Percentiles rank a stretch among this genome's conserved stretches.
Conservation (phyloP, 2,329 filamentous ascomycete genomes). For the Didymella arachidicola region DNA sequence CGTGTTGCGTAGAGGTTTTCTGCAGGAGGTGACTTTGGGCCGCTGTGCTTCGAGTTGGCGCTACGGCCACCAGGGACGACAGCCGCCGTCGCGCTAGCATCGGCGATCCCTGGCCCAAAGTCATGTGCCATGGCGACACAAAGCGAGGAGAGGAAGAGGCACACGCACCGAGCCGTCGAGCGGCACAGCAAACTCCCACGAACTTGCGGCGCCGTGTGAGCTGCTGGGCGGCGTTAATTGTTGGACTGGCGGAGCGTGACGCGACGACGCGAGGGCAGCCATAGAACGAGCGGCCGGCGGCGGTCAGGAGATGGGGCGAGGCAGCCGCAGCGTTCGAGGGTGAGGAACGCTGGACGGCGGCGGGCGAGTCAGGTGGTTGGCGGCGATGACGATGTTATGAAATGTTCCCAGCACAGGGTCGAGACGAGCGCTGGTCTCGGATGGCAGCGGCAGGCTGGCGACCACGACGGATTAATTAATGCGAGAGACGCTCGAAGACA, state of each 20-base stretch:
- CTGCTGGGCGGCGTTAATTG: slow-evolving; percentile 52
- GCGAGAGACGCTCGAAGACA: slow-evolving; percentile 8
- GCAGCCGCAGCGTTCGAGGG: slow-evolving; percentile 17
- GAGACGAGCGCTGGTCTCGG: slow-evolving; percentile 19
- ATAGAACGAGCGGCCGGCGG: slow-evolving; percentile 31
- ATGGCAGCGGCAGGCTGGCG: slow-evolving; percentile 21
- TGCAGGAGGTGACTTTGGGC: slow-evolving; percentile 9
- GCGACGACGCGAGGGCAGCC: slow-evolving; percentile 45
- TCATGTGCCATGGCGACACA: slow-evolving; percentile 9
- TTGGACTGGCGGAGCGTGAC: slow-evolving; percentile 39
- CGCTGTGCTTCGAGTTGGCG: slow-evolving; percentile 24
- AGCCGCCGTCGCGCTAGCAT: slow-evolving; percentile 34
- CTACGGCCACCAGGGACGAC: slow-evolving; percentile 31
- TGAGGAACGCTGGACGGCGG: background rate
- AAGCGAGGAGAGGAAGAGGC: slow-evolving; percentile 6
- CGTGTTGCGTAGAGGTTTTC: slow-evolving; percentile 3
- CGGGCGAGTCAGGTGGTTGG: slow-evolving; percentile 12
- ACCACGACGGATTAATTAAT: slow-evolving; percentile 19
- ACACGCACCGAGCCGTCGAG: slow-evolving; percentile 48
- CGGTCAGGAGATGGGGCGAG: slow-evolving; percentile 17
- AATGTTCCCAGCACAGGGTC: slow-evolving; percentile 18
- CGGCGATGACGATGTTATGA: slow-evolving; percentile 16
- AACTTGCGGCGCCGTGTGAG: slow-evolving; percentile 46
- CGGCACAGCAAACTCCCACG: slow-evolving; percentile 52
- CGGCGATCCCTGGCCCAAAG: slow-evolving; percentile 5